Conservation (phyloP, 1,284 basidiomycete genomes). For the Microbotryomycetes sp. region DNA sequence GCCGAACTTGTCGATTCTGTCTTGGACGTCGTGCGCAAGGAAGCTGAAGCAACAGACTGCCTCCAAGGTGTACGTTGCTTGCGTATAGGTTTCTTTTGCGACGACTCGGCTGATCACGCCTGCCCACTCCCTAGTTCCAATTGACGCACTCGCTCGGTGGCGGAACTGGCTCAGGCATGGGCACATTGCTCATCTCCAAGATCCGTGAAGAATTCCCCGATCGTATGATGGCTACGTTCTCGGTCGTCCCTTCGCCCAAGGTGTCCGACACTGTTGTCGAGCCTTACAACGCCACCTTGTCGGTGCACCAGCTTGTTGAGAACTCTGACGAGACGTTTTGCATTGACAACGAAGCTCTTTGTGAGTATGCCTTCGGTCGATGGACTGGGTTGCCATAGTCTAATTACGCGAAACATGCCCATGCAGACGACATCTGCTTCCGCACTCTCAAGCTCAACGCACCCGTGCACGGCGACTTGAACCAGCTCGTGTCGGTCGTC, state of each 20-base stretch:
- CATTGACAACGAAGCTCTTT: constrained; percentile 92
- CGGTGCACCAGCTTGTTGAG: constrained; percentile 57
- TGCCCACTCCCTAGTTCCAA: constrained; percentile 24
- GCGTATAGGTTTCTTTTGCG: constrained; percentile 20
- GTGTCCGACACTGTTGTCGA: constrained; percentile 50
- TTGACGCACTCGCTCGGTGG: constrained; percentile 53
- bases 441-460: constrained; percentile 88
- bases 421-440: constrained; percentile 82
- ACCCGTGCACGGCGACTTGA: constrained; percentile 92
- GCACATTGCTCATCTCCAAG: constrained; percentile 57
- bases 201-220: constrained; percentile 56
- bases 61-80: constrained; percentile 56
- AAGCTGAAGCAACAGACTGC: constrained; percentile 54
- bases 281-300: constrained; percentile 58
- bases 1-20: constrained; percentile 87
- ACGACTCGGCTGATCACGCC: neutral
- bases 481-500: constrained; percentile 93
- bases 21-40: constrained; percentile 58
- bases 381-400: neutral
- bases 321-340: constrained; percentile 60
- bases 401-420: neutral
- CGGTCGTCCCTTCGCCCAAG: constrained; percentile 57
- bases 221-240: constrained; percentile 59
- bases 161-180: constrained; percentile 59
- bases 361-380: neutral